Evolutionary conservation across 495 filamentous ascomycete genomes (phyloP).

Genomic region (Penicillium pancosmium): DNA sequence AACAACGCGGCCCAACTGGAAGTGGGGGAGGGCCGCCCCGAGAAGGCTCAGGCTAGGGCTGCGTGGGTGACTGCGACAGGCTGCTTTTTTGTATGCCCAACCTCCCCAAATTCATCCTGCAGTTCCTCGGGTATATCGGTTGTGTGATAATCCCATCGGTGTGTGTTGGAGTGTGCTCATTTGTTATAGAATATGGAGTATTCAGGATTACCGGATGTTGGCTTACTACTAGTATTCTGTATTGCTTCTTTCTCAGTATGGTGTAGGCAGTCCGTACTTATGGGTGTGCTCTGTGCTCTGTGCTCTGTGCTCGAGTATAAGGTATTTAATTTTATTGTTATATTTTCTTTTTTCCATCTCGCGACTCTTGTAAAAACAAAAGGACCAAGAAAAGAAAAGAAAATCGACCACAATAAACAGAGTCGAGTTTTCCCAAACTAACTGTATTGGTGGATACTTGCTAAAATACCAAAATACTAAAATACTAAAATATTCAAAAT

Average conservation of each 20-base stretch:
- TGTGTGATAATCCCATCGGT: not conserved
- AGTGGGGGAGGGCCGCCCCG: not conserved
- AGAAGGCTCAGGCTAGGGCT: conserved; percentile 9
- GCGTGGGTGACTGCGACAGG: conserved; percentile 26
- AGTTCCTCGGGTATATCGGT: conserved; percentile 1
- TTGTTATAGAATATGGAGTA: not conserved
- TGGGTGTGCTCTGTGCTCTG: not conserved
- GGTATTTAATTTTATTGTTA: not conserved
- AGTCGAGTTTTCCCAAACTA: not conserved
- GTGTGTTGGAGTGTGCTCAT: not conserved
- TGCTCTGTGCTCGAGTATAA: too few relatives aligned
- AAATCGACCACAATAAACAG: not conserved
- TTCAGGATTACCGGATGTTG: not conserved
- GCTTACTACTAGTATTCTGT: too few relatives aligned
- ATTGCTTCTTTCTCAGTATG: too few relatives aligned
- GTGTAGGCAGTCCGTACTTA: not conserved
- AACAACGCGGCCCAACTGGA: conserved; percentile 22
- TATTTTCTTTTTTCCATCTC: conserved; percentile 12
- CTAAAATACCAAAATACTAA: not conserved
- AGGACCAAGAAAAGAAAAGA: conserved; percentile 4
- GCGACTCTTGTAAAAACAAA: conserved; percentile 10
- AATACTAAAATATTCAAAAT: too few relatives aligned
- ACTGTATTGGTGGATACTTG: not conserved
- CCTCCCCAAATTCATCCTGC: conserved; percentile 7
- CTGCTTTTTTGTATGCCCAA: conserved; percentile 29